These are phyloP conservation scores for Ophiostoma sp. DNA, from an alignment of 2,329 filamentous ascomycete genomes.

Conservation along the genomic window DNA sequence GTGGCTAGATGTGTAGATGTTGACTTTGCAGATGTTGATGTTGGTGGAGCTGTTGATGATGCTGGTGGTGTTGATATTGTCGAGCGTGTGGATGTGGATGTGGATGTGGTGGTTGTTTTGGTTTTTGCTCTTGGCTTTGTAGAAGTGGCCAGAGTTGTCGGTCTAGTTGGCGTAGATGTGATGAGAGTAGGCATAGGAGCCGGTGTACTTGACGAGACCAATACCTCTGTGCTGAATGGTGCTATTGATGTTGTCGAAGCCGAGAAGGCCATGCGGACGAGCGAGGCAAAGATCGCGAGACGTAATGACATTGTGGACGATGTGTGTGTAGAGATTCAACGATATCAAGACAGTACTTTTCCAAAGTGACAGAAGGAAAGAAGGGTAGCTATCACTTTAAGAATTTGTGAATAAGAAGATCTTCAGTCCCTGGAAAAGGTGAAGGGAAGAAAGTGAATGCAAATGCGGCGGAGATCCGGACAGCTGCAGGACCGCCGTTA, in stretches of 20 bases:
- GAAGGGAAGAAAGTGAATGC: neutral
- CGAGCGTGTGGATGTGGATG: neutral
- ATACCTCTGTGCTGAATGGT: neutral
- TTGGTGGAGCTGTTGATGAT: neutral
- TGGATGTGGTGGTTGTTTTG: neutral
- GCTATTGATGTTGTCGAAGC: neutral
- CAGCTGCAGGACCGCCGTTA: neutral
- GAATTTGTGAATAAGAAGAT: neutral
- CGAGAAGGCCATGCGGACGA: neutral
- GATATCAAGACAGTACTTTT: neutral
- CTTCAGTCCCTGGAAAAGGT: neutral
- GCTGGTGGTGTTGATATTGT: conserved; percentile 22
- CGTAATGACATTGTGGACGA: neutral
- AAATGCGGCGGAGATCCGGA: conserved; percentile 7
- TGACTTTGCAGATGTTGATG: neutral
- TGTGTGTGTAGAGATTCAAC: neutral
- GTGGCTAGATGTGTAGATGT: neutral
- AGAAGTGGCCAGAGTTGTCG: neutral
- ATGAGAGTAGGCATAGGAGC: neutral
- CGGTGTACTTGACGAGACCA: neutral
- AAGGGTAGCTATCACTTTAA: neutral
- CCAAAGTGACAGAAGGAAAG: neutral
- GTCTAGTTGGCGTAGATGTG: neutral
- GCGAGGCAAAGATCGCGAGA: neutral
- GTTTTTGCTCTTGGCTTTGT: neutral